Evolutionary conservation across 139 green algal species (phyloP).

Genomic region (Diplosphaera chodatii): DNA sequence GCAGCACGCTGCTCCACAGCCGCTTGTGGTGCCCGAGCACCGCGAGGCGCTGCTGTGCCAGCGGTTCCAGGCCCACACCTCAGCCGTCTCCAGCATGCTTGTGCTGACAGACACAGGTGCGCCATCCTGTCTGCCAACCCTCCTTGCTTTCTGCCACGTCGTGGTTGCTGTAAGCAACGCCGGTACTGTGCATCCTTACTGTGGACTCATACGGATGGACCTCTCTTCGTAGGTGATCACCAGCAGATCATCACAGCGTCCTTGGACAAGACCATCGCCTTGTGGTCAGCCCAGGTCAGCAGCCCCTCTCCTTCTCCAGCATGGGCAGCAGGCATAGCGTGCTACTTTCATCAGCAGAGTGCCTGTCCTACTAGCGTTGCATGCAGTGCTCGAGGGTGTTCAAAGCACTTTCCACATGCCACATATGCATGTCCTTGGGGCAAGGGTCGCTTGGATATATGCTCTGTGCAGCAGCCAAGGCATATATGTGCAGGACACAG

Average conservation of each 20-base stretch:
- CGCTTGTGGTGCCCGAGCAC: neutral
- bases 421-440: no score
- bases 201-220: neutral
- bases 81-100: slow-evolving; percentile 24
- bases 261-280: slow-evolving; percentile 52
- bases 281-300: slow-evolving; percentile 34
- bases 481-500: no score
- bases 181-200: no score
- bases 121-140: no score
- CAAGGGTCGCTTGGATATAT: no score
- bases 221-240: slow-evolving; percentile 13
- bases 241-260: slow-evolving; percentile 49
- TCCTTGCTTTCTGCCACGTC: neutral
- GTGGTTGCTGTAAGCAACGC: neutral
- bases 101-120: slow-evolving; percentile 35
- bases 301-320: no score
- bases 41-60: slow-evolving; percentile 35
- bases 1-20: neutral
- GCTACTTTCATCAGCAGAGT: no score
- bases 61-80: slow-evolving; percentile 38
- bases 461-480: no score
- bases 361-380: no score
- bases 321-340: no score
- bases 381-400: no score
- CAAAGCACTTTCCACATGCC: no score